Evolutionary conservation across 2,329 filamentous ascomycete species (phyloP), one percentile per base, ranked within the genome.

Genomic region (Elsinoe necatrix): DNA sequence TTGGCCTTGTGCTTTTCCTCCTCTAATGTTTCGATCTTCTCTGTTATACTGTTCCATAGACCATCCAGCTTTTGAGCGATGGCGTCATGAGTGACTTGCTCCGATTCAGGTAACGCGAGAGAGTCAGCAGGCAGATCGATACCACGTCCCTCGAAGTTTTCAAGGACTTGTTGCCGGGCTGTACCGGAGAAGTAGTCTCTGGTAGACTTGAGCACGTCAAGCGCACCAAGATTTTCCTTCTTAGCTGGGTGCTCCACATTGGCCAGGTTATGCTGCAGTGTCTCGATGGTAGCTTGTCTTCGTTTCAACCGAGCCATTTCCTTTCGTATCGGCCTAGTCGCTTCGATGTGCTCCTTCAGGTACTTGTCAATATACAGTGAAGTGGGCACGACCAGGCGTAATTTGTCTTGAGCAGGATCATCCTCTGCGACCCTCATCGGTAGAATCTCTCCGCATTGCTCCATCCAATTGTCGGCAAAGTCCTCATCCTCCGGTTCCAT

Each of bases 291-390:
- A 12, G 59, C 61, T 31, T 67, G 54, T 1, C 63, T 61, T 27
- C 56, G 55, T 51, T 68, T 68, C 45, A 65, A 66, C 27, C 68
- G 59, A 20, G 64, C 64, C 56, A 71, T 71, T 18, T 73, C 63
- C 21, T 63, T 60, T n/a, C 78, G 75, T 57, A 82, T 74, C 7
- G 73, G 70, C 42, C 72, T 72, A 14, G 78, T 73, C 8, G 73
- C 63, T 1, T 72, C 71, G 56, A 74, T 71, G 58, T 78, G 80
- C 59, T 73, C 70, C 50, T 78, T 72, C 45, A 83, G 69, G 64
- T 85, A 85, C 45, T 81, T 75, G 67, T 85, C 82, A 3, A 79
- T 74, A 61, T 81, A 82, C 63, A 82, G 76, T 1, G 73, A 71
- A 1, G 74, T 65, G 2, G 81, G 80, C 16, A 83, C 72, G 4